Base-by-base conservation (phyloP, 257 asterid genomes). In the Echites panduratus region DNA sequence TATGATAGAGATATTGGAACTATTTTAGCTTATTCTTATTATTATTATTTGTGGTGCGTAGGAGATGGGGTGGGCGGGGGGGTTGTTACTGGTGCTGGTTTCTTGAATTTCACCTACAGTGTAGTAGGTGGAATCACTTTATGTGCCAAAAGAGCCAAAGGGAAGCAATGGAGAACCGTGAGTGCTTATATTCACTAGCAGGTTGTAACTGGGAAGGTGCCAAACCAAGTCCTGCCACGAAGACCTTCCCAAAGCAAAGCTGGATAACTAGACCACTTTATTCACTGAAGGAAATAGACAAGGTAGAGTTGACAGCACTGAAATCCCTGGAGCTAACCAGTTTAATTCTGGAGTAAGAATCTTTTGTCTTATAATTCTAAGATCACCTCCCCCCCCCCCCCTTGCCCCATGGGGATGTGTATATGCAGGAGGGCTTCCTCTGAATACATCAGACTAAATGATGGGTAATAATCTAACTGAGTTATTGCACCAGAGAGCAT, bases 111-210 rank as follows among this genome's bases (percentile, higher is more conserved):
- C 75, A 16, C 26, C 68, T 35, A 38, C 58, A 32, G 67, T 78
- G 82, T 48, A 53, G 84, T 78, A 58, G 75, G 70, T 79, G 79
- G 85, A 83, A 80, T 80, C 76, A 63, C 85, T 78, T 80, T 79
- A 78, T 69, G 76, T 62, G 71, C 41, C 63, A 82, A 75, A 82
- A 68, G 78, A 70, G 73, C 81, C 85, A 84, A 81, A 75, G 75
- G 56, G 72, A 82, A 80, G 79, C 81, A 73, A 45, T 67, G 74
- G 72, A 78, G 86, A 66, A 73, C 66, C 70, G 43, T 14, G 74
- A 66, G 70, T 79, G 82, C 66, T 77, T 67, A 72, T 27, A 52
- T 70, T 77, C 71, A 62, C 78, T 57, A 74, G 70, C 63, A 70
- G 80, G 76, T 75, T 48, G 62, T 72, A 48, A 71, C 72, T 8